These are phyloP conservation scores for Boechera divaricarpa DNA, from an alignment of 345 rosid species.

Conservation along the genomic window DNA sequence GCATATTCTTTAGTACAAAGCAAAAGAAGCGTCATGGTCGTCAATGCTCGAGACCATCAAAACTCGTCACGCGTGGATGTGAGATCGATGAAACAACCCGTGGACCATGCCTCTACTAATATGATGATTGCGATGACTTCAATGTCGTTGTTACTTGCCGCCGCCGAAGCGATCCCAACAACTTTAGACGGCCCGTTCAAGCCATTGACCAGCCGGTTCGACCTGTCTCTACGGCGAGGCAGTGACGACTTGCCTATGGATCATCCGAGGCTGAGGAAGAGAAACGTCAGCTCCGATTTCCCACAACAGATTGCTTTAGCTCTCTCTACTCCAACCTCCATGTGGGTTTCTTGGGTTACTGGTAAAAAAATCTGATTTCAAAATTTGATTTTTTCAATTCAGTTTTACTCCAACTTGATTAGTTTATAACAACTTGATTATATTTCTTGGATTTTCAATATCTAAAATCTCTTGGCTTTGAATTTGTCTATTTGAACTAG, in stretches of 20 bases:
- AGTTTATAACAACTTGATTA: neutral
- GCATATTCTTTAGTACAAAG: neutral
- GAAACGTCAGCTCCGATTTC: conserved; percentile 56
- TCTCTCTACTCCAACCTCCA: conserved; percentile 68
- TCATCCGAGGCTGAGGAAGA: conserved; percentile 67
- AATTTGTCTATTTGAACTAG: neutral
- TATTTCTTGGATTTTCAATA: neutral
- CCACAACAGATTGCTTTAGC: conserved; percentile 85
- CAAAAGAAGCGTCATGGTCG: neutral
- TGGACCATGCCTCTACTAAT: neutral
- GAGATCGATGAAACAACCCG: neutral
- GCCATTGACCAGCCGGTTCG: conserved; percentile 68
- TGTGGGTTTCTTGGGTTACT: conserved; percentile 95
- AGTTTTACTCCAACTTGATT: neutral
- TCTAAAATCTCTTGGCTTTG: neutral
- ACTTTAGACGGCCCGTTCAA: conserved; percentile 80
- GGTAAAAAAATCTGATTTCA: conserved; percentile 46
- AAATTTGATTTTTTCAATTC: neutral
- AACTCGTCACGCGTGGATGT: neutral
- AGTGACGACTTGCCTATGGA: conserved; percentile 79
- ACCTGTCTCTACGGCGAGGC: conserved; percentile 75
- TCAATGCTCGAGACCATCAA: neutral
- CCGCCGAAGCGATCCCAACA: conserved; percentile 55
- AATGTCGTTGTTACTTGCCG: conserved; percentile 5
- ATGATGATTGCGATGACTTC: neutral